Evolutionary conservation across 306 rosid genomes (phyloP).

Genomic region (Cyamopsis tetragonoloba): DNA sequence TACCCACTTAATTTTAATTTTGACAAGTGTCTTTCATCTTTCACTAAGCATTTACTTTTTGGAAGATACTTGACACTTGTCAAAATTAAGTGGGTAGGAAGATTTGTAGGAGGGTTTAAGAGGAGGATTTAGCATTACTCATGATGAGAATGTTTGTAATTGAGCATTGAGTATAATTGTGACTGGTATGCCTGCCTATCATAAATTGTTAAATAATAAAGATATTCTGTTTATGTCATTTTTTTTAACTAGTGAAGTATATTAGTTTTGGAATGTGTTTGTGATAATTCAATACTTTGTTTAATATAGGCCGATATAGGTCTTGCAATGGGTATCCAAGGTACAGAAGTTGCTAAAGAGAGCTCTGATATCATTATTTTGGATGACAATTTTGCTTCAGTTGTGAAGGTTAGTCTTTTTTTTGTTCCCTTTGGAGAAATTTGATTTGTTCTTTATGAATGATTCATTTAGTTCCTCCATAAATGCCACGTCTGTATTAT

Average conservation of each 20-base stretch:
- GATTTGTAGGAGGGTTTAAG: too few species aligned
- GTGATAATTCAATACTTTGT: constrained; percentile 17
- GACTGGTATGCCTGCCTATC: constrained; percentile 7
- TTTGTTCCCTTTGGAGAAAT: neutral
- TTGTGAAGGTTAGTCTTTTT: constrained; percentile 61
- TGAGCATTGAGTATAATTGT: neutral
- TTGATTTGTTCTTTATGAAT: neutral
- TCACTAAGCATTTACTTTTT: too few species aligned
- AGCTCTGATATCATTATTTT: constrained; percentile 89
- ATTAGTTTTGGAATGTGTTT: neutral
- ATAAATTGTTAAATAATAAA: neutral
- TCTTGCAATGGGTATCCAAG: constrained; percentile 91
- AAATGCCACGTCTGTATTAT: neutral
- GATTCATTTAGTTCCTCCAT: neutral
- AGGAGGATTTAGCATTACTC: too few species aligned
- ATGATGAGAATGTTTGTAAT: neutral
- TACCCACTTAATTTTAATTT: too few species aligned
- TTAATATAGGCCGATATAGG: constrained; percentile 79
- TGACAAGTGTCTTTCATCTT: too few species aligned
- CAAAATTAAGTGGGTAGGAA: too few species aligned
- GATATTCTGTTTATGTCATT: neutral
- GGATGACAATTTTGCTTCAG: constrained; percentile 89
- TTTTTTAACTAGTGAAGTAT: neutral
- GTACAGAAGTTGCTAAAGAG: constrained; percentile 96
- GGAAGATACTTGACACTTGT: too few species aligned